Percentiles rank a stretch among this genome's conserved stretches.
Conservation (phyloP, 2,329 filamentous ascomycete species). For the Colletotrichum tropicale region DNA sequence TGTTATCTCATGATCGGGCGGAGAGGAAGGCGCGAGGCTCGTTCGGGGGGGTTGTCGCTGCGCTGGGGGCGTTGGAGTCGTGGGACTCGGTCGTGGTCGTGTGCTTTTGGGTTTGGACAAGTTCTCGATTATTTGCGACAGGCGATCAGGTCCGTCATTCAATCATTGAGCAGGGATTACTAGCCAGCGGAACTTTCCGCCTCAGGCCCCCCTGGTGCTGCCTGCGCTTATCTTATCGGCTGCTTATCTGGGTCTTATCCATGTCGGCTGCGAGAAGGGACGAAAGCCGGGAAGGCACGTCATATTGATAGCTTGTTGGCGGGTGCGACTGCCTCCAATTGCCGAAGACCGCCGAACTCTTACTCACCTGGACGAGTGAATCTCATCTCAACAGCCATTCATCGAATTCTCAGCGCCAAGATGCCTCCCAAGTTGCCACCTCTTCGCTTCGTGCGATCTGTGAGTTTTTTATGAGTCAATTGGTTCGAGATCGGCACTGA, state of each 20-base stretch:
- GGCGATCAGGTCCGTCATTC: not conserved
- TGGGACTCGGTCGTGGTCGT: not conserved
- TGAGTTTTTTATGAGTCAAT: slow-evolving; percentile 38
- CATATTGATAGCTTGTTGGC: not conserved
- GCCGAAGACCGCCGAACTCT: slow-evolving; percentile 10
- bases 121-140: slow-evolving; percentile 9
- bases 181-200: slow-evolving; percentile 8
- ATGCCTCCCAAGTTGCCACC: slow-evolving; percentile 23
- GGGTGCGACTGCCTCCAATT: not conserved
- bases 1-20: slow-evolving; percentile 4
- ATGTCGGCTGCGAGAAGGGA: not conserved
- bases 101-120: not conserved
- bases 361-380: not conserved
- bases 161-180: not conserved
- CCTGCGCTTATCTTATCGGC: not conserved
- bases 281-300: not conserved
- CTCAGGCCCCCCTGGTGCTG: not conserved
- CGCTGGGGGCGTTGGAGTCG: not conserved
- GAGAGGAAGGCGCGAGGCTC: not conserved
- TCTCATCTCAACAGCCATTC: not conserved
- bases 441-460: slow-evolving; percentile 53
- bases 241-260: not conserved
- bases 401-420: not conserved
- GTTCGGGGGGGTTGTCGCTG: not conserved
- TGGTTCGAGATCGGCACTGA: not conserved